Evolutionary conservation across 2,329 filamentous ascomycete species (phyloP).

Genomic region (Coleophoma eucalyptorum): DNA sequence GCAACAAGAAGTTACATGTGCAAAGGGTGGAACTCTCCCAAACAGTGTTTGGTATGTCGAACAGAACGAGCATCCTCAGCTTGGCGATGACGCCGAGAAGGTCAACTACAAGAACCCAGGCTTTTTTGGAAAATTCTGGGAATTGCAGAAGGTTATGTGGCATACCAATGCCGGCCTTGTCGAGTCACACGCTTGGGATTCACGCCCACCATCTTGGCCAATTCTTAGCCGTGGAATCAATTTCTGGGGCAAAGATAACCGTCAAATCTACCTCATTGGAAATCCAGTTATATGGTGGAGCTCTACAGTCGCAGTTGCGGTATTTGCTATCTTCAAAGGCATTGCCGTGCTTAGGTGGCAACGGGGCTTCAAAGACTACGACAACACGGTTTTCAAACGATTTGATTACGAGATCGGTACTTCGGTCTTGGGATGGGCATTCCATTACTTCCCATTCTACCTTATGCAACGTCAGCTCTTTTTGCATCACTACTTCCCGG

Average conservation of each 20-base stretch:
- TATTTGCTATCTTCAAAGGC: slow-evolving; percentile 83
- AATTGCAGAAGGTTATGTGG: slow-evolving; percentile 98
- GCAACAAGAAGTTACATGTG: slow-evolving; percentile 98
- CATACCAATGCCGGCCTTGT: slow-evolving; percentile 93
- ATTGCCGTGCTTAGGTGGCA: slow-evolving; percentile 91
- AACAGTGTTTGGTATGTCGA: slow-evolving; percentile 99
- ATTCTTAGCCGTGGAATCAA: slow-evolving; percentile 93
- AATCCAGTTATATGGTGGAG: slow-evolving; percentile 96
- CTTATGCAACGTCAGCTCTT: slow-evolving; percentile 98
- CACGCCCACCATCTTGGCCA: slow-evolving; percentile 89
- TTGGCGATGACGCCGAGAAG: slow-evolving; percentile 76
- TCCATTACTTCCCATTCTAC: slow-evolving; percentile 99
- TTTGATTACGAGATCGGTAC: slow-evolving; percentile 97
- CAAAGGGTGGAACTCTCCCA: slow-evolving; percentile 82
- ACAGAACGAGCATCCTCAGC: slow-evolving; percentile 77
- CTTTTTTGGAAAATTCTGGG: slow-evolving; percentile 97
- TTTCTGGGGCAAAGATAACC: slow-evolving; percentile 94
- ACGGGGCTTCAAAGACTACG: slow-evolving; percentile 85
- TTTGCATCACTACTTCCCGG: slow-evolving; percentile 97
- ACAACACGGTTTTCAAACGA: slow-evolving; percentile 79
- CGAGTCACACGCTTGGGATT: slow-evolving; percentile 98
- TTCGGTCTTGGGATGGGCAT: slow-evolving; percentile 87
- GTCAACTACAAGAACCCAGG: slow-evolving; percentile 94
- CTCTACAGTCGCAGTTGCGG: slow-evolving; percentile 70
- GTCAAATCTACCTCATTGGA: slow-evolving; percentile 93